Evolutionary conservation across 2,329 filamentous ascomycete genomes (phyloP).

Genomic region (Aureobasidium sp.): DNA sequence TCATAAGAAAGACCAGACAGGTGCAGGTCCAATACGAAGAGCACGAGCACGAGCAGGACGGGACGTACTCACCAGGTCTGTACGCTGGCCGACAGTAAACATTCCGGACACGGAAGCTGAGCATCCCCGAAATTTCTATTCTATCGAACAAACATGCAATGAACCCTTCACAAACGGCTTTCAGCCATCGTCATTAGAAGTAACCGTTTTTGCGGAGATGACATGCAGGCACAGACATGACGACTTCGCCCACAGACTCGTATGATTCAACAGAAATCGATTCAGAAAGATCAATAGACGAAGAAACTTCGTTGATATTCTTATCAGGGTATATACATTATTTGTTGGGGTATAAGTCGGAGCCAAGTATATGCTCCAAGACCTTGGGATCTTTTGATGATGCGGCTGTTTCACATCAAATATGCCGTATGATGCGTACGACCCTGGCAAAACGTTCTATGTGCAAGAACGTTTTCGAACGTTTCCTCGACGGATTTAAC

Average conservation of each 20-base stretch:
- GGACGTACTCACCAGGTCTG: neutral
- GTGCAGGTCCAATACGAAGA: conserved; percentile 8
- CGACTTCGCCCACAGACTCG: neutral
- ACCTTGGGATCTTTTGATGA: neutral
- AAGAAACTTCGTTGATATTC: neutral
- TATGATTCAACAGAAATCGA: neutral
- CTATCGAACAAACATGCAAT: neutral
- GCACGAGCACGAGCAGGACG: neutral
- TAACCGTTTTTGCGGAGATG: conserved; percentile 6
- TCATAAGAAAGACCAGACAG: conserved; percentile 3
- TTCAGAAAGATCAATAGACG: neutral
- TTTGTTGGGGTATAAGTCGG: neutral
- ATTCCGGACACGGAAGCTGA: neutral
- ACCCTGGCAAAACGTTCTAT: neutral
- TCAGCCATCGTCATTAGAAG: neutral
- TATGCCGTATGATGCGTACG: neutral
- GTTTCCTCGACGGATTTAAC: neutral
- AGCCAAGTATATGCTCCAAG: neutral
- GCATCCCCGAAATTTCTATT: neutral
- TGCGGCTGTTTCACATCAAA: neutral
- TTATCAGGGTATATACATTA: neutral
- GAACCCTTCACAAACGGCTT: neutral
- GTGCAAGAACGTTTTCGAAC: neutral
- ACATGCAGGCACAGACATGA: neutral
- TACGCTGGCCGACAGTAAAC: neutral